Evolutionary conservation across 129 eudicot genomes (phyloP), one percentile per base, ranked within the genome.

Genomic region (Saposhnikovia divaricata): DNA sequence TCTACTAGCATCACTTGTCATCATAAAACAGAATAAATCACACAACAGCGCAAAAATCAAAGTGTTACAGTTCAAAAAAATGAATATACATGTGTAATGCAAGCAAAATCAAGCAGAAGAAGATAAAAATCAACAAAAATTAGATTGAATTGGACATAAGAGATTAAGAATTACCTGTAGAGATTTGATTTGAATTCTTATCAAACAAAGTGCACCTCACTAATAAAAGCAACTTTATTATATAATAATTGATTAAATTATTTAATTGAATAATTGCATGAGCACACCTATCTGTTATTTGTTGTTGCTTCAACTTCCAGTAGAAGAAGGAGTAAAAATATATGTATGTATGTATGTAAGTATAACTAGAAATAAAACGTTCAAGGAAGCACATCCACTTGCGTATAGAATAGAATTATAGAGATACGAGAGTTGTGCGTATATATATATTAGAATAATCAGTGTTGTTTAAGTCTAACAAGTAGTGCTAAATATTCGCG

Each of bases 301-400:
- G 69, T 61, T 61, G 69, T 61, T 61, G 69, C 34, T 61, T n/a
- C 31, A 59, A 55, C 65, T 55, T 55, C 65, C 65, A 55, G 65
- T 8, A 55, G 65, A 1, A 55, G 65, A 1, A 55, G 11, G 23
- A 55, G 25, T 19, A 53, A 6, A 53, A 53, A 53, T 19, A 1
- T 9, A 44, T 43, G 45, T 44, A 9, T 46, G 13, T 44, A 16
- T 50, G 21, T 50, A 50, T 50, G 23, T 50, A 51, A 18, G 43
- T 40, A 50, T 4, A 3, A 50, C 27, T 53, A 13, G 12, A 51
- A 55, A 6, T 55, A 55, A 55, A 55, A 51, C 2, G 25, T 51
- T 5, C 18, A 51, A 19, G 61, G 9, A 7, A 8, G 31, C 25
- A n/a, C 28, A 2, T 1, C 66, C 27, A 61, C 34, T 25, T n/a